Conservation (phyloP, 805 yeast genomes). For the Candida chauliodis region DNA sequence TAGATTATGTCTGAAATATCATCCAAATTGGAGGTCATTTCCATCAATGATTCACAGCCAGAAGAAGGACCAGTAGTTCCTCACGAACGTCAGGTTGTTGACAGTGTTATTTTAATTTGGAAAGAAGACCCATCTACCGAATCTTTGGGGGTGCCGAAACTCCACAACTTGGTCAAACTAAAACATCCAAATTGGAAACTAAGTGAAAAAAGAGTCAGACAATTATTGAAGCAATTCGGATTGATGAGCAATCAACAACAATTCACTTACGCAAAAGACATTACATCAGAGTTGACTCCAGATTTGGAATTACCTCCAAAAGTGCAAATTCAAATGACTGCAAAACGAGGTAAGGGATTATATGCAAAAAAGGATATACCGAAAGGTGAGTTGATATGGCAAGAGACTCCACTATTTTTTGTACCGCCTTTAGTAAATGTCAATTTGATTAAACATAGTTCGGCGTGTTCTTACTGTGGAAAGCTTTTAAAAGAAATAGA, state of each 20-base stretch:
- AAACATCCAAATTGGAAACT: conserved; percentile 61
- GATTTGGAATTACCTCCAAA: conserved; percentile 35
- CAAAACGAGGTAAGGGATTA: conserved; percentile 58
- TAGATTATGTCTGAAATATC: conserved; percentile 1
- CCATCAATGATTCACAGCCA: conserved; percentile 30
- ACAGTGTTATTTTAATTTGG: conserved; percentile 64
- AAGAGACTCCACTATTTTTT: conserved; percentile 56
- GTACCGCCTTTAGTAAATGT: conserved; percentile 68
- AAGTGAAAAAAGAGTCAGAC: conserved; percentile 53
- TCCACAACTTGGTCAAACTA: conserved; percentile 48
- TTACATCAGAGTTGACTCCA: conserved; percentile 50
- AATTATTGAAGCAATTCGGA: conserved; percentile 54
- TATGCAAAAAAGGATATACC: conserved; percentile 46
- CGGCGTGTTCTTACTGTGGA: conserved; percentile 75
- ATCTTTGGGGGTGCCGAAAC: conserved; percentile 49
- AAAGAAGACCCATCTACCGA: conserved; percentile 63
- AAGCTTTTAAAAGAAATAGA: conserved; percentile 37
- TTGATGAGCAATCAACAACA: conserved; percentile 38
- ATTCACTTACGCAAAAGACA: conserved; percentile 51
- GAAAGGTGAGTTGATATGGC: conserved; percentile 56
- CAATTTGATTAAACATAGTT: conserved; percentile 54
- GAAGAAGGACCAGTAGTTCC: conserved; percentile 41
- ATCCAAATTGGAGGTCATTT: conserved; percentile 26
- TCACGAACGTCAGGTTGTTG: conserved; percentile 55
- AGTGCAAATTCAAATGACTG: conserved; percentile 47